Conservation (phyloP, 495 filamentous ascomycete genomes). For the Podospora sp. region DNA sequence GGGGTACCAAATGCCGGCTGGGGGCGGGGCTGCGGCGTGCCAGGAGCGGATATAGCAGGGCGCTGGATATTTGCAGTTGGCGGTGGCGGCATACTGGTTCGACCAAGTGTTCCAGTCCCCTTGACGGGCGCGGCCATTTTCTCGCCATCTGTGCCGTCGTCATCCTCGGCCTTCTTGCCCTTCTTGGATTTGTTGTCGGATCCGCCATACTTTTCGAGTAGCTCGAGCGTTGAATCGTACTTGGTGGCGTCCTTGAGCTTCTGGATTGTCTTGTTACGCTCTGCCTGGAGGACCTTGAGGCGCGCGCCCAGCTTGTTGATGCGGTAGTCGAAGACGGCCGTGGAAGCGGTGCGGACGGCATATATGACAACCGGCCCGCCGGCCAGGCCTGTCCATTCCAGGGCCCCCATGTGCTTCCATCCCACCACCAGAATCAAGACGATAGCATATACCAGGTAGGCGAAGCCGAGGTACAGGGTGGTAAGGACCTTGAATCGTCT, state of each 20-base stretch:
- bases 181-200: conserved; percentile 52
- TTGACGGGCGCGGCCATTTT: conserved; percentile 27
- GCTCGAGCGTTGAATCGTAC: conserved; percentile 89
- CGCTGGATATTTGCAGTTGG: conserved; percentile 84
- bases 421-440: conserved; percentile 82
- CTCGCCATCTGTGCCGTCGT: conserved; percentile 22
- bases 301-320: conserved; percentile 65
- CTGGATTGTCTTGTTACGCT: conserved; percentile 84
- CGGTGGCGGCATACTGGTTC: conserved; percentile 70
- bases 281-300: conserved; percentile 72
- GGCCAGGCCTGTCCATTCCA: conserved; percentile 74
- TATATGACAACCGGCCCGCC: conserved; percentile 85
- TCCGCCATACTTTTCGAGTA: conserved; percentile 92
- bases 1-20: conserved; percentile 31
- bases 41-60: conserved; percentile 20
- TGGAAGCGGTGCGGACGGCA: conserved; percentile 58
- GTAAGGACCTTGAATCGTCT: conserved; percentile 82
- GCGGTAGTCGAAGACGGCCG: conserved; percentile 78
- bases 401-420: conserved; percentile 73
- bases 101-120: conserved; percentile 29
- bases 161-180: conserved; percentile 36
- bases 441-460: conserved; percentile 81
- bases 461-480: conserved; percentile 87
- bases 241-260: conserved; percentile 92
- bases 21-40: conserved; percentile 22